These are phyloP conservation scores for Cryptosporidium meleagridis DNA, from an alignment of 169 alveolate genomes.

Conservation along the genomic window DNA sequence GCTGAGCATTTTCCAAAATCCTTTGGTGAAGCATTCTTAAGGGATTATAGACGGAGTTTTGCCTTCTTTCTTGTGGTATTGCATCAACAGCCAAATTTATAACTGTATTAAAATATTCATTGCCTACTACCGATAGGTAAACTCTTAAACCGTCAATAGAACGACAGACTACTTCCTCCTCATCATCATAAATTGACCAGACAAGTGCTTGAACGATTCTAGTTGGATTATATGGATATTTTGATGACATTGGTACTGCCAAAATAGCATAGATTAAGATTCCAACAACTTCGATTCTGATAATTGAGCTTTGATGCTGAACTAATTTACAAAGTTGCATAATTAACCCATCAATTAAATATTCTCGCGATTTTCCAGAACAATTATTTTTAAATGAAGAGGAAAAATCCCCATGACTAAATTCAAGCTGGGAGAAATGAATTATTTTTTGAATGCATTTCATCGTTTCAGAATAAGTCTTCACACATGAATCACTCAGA, in stretches of 20 bases:
- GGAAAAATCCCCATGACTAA: slow-evolving; percentile 7
- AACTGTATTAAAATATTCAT: slow-evolving; percentile 62
- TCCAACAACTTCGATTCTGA: slow-evolving; percentile 63
- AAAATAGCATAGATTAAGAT: slow-evolving; percentile 56
- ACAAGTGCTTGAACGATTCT: slow-evolving; percentile 73
- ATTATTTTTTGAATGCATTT: slow-evolving; percentile 61
- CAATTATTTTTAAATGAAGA: not conserved
- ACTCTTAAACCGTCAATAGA: slow-evolving; percentile 68
- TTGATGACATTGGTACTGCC: slow-evolving; percentile 75
- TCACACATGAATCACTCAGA: slow-evolving; percentile 63
- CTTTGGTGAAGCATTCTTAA: slow-evolving; percentile 54
- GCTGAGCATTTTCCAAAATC: slow-evolving; percentile 51
- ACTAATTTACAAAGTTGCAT: slow-evolving; percentile 63
- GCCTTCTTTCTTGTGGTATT: slow-evolving; percentile 56
- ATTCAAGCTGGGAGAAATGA: slow-evolving; percentile 50
- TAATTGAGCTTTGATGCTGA: slow-evolving; percentile 56
- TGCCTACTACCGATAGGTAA: slow-evolving; percentile 68
- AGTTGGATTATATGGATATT: slow-evolving; percentile 67
- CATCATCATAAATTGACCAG: slow-evolving; percentile 73
- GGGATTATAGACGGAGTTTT: slow-evolving; percentile 21
- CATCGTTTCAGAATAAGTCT: slow-evolving; percentile 60
- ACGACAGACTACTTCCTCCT: slow-evolving; percentile 71
- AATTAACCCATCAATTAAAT: slow-evolving; percentile 64
- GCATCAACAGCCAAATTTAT: slow-evolving; percentile 58
- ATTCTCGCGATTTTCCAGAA: slow-evolving; percentile 47